Evolutionary conservation across 129 eudicot species (phyloP).

Genomic region (Pseudognaphalium luteoalbum): DNA sequence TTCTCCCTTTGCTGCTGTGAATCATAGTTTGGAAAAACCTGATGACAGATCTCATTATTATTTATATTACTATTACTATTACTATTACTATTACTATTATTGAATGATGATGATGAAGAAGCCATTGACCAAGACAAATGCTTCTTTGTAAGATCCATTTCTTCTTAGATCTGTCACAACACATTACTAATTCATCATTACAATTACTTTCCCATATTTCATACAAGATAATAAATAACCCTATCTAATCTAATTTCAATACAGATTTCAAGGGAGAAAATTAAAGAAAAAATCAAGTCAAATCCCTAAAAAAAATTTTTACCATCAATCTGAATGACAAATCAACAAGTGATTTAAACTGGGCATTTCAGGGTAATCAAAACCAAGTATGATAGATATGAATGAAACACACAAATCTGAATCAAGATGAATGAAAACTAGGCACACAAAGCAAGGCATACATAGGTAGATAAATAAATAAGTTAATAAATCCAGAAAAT

Average conservation of each 20-base stretch:
- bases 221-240: not conserved
- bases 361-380: not conserved
- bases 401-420: not conserved
- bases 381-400: not conserved
- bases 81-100: not conserved
- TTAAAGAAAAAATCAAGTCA: not conserved
- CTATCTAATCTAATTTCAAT: too few species aligned
- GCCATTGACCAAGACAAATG: slow-evolving; percentile 41
- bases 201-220: not conserved
- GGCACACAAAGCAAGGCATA: not conserved
- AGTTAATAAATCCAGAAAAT: not conserved
- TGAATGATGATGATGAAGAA: slow-evolving; percentile 24
- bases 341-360: not conserved
- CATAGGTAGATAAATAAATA: not conserved
- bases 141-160: slow-evolving; percentile 64
- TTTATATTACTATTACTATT: not conserved
- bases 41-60: slow-evolving; percentile 28
- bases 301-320: not conserved
- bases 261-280: too few species aligned
- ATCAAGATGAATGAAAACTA: not conserved
- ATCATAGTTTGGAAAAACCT: slow-evolving; percentile 34
- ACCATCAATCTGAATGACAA: not conserved
- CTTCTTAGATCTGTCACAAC: slow-evolving; percentile 27
- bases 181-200: not conserved
- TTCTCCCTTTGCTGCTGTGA: slow-evolving; percentile 38